Evolutionary conservation across 169 alveolate genomes (phyloP).

Genomic region (Blepharisma undulans): DNA sequence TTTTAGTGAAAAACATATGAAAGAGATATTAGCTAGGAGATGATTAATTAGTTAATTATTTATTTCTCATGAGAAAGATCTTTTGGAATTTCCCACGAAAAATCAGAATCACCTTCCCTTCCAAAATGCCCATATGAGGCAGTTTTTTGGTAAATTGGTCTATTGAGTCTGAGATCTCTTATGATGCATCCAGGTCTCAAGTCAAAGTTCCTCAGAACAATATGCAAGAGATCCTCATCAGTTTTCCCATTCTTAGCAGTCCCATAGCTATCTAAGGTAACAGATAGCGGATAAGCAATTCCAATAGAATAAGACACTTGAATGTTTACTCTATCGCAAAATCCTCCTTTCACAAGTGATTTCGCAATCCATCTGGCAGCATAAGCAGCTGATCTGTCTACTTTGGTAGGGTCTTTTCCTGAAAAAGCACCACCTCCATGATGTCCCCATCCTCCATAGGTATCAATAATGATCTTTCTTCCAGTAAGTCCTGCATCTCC

Average conservation of each 20-base stretch:
- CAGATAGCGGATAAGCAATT: conserved; percentile 94
- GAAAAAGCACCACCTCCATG: conserved; percentile 99
- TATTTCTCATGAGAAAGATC: conserved; percentile 39
- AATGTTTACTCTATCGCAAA: conserved; percentile 94
- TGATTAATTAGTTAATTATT: background rate
- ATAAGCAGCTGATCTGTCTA: conserved; percentile 99
- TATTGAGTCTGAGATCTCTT: conserved; percentile 89
- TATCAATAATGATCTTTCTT: conserved; percentile 98
- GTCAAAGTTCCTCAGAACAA: conserved; percentile 93
- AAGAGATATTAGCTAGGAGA: background rate
- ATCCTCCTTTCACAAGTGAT: conserved; percentile 94
- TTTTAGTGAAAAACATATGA: no score
- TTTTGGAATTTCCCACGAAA: conserved; percentile 95
- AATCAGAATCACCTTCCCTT: conserved; percentile 89
- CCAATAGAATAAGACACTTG: conserved; percentile 98
- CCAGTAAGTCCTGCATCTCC: conserved; percentile 99
- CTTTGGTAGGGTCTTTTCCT: conserved; percentile 99
- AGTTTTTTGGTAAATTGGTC: conserved; percentile 91
- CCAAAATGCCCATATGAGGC: conserved; percentile 99
- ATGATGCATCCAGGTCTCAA: conserved; percentile 96
- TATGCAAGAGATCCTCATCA: conserved; percentile 90
- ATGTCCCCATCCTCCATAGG: conserved; percentile 99
- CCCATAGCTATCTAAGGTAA: conserved; percentile 95
- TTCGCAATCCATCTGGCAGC: conserved; percentile 98
- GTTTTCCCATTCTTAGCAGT: conserved; percentile 90